phyloP scores from a whole-genome alignment of 1,284 basidiomycete genomes.

The Agaricales sp. region DNA sequence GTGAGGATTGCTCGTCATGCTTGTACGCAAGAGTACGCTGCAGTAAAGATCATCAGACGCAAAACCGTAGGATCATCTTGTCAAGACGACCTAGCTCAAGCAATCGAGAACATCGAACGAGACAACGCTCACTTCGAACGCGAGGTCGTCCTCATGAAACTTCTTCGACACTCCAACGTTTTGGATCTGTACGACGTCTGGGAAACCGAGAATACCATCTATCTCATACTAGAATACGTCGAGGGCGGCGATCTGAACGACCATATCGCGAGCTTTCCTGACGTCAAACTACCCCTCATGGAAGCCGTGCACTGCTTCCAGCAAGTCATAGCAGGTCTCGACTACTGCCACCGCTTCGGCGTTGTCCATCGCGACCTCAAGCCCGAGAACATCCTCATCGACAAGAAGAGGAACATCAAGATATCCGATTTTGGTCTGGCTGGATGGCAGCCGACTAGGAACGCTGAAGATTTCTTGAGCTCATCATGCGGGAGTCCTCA shows the following conservation, averaged over 20 bases:
- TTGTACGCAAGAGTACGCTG: slow-evolving; percentile 84
- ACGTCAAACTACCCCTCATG: slow-evolving; percentile 66
- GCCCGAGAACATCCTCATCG: slow-evolving; percentile 90
- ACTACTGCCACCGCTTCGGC: slow-evolving; percentile 96
- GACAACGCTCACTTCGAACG: slow-evolving; percentile 81
- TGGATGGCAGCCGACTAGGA: slow-evolving; percentile 56
- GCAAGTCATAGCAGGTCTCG: slow-evolving; percentile 90
- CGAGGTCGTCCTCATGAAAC: slow-evolving; percentile 99
- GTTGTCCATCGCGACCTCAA: slow-evolving; percentile 98
- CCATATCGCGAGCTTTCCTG: slow-evolving; percentile 66
- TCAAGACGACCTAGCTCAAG: slow-evolving; percentile 55
- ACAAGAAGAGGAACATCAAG: slow-evolving; percentile 83
- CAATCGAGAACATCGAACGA: slow-evolving; percentile 56
- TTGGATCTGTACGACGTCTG: slow-evolving; percentile 95
- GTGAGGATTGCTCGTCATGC: slow-evolving; percentile 89
- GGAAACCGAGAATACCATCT: slow-evolving; percentile 89
- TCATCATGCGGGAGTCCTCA: slow-evolving; percentile 96
- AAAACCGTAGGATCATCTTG: slow-evolving; percentile 56
- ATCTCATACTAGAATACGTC: slow-evolving; percentile 94
- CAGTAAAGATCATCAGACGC: slow-evolving; percentile 80
- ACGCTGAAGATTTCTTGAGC: slow-evolving; percentile 56
- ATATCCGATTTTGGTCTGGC: slow-evolving; percentile 99
- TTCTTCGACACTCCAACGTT: slow-evolving; percentile 95
- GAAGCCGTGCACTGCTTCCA: slow-evolving; percentile 95
- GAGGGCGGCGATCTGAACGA: slow-evolving; percentile 97